Percentiles rank a stretch among this genome's conserved stretches.
Evolutionary conservation across 148 eudicot species (phyloP).

Genomic region (Rhododendron mucronatum): DNA sequence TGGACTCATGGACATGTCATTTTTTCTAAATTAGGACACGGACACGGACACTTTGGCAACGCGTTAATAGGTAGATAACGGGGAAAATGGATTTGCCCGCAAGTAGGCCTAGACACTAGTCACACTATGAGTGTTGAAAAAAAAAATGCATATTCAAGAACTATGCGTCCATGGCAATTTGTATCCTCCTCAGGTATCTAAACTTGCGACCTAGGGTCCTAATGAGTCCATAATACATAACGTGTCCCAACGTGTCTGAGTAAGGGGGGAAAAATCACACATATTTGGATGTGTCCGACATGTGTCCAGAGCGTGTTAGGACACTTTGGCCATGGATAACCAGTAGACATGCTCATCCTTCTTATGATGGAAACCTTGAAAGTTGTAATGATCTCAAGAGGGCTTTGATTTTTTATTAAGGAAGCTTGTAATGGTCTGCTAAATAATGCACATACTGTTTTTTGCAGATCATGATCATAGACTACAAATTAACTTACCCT

Average conservation of each 20-base stretch:
- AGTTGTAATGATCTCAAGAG: not conserved
- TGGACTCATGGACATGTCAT: not conserved
- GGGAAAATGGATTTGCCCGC: not conserved
- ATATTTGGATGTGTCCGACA: not conserved
- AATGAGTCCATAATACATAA: not conserved
- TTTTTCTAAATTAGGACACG: not conserved
- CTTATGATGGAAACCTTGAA: not conserved
- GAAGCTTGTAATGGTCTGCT: not conserved
- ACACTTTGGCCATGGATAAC: not conserved
- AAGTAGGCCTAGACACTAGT: no score
- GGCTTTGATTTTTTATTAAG: not conserved
- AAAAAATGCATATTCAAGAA: not conserved
- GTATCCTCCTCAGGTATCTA: not conserved
- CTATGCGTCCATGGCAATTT: not conserved
- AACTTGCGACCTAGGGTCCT: not conserved
- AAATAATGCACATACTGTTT: not conserved
- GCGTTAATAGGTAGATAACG: no score
- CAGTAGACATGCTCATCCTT: not conserved
- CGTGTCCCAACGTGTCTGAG: not conserved
- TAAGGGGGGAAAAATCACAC: not conserved
- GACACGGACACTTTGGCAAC: not conserved
- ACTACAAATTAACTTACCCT: constrained; percentile 71
- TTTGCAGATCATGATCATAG: constrained; percentile 73
- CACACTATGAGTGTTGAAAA: no score
- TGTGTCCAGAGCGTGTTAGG: not conserved